Evolutionary conservation across 2,329 filamentous ascomycete species (phyloP).

Genomic region (Nothophaeocryptopus gaeumannii): DNA sequence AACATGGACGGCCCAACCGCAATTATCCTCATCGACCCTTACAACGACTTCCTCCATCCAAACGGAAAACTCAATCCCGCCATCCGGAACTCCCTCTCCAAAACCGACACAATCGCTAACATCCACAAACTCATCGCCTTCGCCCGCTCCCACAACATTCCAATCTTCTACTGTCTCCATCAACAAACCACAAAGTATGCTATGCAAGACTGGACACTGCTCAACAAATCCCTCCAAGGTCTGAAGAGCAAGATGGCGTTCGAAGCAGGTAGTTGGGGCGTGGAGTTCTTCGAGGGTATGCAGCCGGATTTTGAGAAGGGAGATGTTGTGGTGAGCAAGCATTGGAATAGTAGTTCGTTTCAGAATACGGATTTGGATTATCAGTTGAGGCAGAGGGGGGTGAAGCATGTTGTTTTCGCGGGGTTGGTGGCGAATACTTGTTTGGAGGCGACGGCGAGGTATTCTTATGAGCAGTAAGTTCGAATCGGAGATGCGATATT

Average conservation of each 20-base stretch:
- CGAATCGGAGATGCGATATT: too few species aligned
- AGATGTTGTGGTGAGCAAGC: slow-evolving; percentile 2
- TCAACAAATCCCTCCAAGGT: neutral
- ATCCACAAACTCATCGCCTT: slow-evolving; percentile 1
- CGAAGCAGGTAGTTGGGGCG: slow-evolving; percentile 9
- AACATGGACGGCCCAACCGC: slow-evolving; percentile 3
- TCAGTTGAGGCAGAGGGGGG: neutral
- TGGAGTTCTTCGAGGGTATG: slow-evolving; percentile 7
- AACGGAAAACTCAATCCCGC: slow-evolving; percentile 4
- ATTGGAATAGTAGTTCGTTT: slow-evolving; percentile 5
- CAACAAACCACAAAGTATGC: slow-evolving; percentile 7
- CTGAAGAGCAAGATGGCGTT: slow-evolving; percentile 1
- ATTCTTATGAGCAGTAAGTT: too few species aligned
- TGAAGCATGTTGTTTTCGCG: too few species aligned
- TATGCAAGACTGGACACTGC: slow-evolving; percentile 1
- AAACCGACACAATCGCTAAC: slow-evolving; percentile 6
- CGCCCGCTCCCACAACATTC: slow-evolving; percentile 3
- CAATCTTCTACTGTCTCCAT: slow-evolving; percentile 11
- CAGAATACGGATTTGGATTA: neutral
- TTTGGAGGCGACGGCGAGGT: too few species aligned
- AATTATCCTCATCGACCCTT: slow-evolving; percentile 9
- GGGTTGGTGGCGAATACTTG: too few species aligned
- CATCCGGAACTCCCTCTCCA: neutral
- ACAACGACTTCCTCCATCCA: slow-evolving; percentile 11
- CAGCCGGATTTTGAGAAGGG: slow-evolving; percentile 1